Percentiles rank a stretch among this genome's conserved stretches.
phyloP scores from a whole-genome alignment of 768 basidiomycete species.

The Phaffia tasmanica region DNA sequence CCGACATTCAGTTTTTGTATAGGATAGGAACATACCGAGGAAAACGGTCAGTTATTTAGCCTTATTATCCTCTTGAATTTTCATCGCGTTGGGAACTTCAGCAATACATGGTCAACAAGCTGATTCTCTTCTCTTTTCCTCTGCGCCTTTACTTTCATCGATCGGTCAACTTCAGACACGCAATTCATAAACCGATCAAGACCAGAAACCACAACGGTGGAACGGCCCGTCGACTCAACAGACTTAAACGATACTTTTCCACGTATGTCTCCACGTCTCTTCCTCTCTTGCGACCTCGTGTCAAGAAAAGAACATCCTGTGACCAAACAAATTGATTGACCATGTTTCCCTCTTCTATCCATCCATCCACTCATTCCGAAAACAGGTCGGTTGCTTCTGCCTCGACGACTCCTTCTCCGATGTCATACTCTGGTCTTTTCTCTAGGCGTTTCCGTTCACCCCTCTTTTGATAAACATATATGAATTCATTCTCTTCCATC shows the following conservation, averaged over 20 bases:
- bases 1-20: constrained; percentile 84
- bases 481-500: too few species aligned
- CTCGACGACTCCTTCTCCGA: too few species aligned
- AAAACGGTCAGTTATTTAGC: constrained; percentile 43
- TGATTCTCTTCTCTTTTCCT: background rate
- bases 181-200: constrained; percentile 6
- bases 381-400: too few species aligned
- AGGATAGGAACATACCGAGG: constrained; percentile 93
- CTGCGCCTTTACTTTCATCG: background rate
- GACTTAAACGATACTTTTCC: constrained; percentile 8
- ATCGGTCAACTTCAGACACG: background rate
- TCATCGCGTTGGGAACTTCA: background rate
- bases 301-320: too few species aligned
- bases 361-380: too few species aligned
- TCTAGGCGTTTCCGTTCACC: too few species aligned
- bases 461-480: too few species aligned
- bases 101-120: background rate
- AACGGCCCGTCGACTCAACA: constrained; percentile 22
- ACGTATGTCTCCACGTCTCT: constrained; percentile 5
- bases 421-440: too few species aligned
- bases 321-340: too few species aligned
- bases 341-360: too few species aligned
- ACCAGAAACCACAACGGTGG: constrained; percentile 12
- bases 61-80: background rate
- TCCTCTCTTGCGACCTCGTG: too few species aligned